Evolutionary conservation across 768 basidiomycete genomes (phyloP).

Genomic region (Myochromella boudieri): DNA sequence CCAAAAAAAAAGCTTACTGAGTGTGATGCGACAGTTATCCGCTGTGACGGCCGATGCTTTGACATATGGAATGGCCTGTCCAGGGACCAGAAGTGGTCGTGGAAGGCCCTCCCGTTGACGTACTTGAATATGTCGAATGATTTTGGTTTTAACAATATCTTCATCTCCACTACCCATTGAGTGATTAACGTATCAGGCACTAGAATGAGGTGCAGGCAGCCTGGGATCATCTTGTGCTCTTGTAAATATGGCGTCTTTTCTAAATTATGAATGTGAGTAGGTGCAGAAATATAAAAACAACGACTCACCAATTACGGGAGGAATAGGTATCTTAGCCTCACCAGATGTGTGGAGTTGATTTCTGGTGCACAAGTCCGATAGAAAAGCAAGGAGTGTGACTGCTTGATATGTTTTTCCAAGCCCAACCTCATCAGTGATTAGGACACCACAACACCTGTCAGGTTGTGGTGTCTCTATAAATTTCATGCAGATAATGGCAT

Average conservation of each 20-base stretch:
- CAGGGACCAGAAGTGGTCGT: conserved; percentile 8
- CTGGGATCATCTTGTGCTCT: background rate
- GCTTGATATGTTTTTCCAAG: conserved; percentile 14
- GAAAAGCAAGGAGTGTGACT: conserved; percentile 9
- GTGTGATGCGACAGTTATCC: conserved; percentile 9
- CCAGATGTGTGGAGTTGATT: no score
- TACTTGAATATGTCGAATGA: conserved; percentile 11
- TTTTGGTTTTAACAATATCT: conserved; percentile 2
- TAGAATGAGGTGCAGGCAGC: conserved; percentile 4
- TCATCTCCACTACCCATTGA: conserved; percentile 12
- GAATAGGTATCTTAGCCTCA: conserved; percentile 8
- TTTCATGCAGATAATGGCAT: no score
- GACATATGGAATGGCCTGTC: conserved; percentile 1
- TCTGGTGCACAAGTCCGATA: no score
- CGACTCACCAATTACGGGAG: conserved; percentile 22
- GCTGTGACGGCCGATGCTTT: conserved; percentile 1
- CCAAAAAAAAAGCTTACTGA: no score
- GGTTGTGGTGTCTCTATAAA: background rate
- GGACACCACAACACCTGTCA: conserved; percentile 13
- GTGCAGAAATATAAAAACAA: background rate
- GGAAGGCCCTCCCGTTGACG: background rate
- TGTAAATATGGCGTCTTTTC: background rate
- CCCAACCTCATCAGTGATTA: conserved; percentile 22
- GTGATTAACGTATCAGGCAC: conserved; percentile 6
- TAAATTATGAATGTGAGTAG: background rate